Base-by-base conservation (phyloP, 2,329 filamentous ascomycete species). In the Penicillium janthinellum region DNA sequence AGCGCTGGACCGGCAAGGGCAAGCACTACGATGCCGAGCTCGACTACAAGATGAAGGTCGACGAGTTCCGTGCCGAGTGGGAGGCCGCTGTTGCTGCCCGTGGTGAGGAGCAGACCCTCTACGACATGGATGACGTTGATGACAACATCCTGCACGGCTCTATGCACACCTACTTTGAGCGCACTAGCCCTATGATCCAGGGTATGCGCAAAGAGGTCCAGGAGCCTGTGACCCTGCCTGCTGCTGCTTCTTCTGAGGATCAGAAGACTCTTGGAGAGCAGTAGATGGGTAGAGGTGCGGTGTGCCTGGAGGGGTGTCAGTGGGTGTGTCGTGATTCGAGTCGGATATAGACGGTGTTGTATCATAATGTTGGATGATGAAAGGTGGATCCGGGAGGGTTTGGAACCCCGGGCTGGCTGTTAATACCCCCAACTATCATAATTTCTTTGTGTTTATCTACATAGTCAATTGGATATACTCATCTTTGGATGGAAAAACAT, bases 11-110 rank as follows among this genome's bases (percentile, higher is more conserved):
- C 64, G 84, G 93, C 53, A 84, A 90, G 17, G 88, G 89, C 77
- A 96, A 95, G 83, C 74, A 86, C 72, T 98, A 97, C 80, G 82
- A 97, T 77, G 86, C 92, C 2, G 87, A 90, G 61, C 80, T 88
- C 50, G 94, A 97, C 82, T 91, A 90, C 80, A 85, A 90, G 80
- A 83, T 88, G 75, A 92, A 91, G 83, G 89, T 97, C 64, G 83
- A 88, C 67, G 94, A 97, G 75, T 90, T 96, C 85, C 82, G 86
- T 77, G 77, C 81, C 35, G 81, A 84, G 61, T 83, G 82, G 76
- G 84, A 87, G 59, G 64, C 69, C 11, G 73, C 72, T 17, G 75
- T 79, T 77, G 77, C 80, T 35, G 75, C 77, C 58, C 83, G 82
- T 67, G 67, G 71, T 11, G 73, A 76, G 45, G 84, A 86, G 73